Percentiles rank a stretch among this genome's conserved stretches.
phyloP scores from a whole-genome alignment of 208 protist genomes.

The Novymonas esmeraldas region DNA sequence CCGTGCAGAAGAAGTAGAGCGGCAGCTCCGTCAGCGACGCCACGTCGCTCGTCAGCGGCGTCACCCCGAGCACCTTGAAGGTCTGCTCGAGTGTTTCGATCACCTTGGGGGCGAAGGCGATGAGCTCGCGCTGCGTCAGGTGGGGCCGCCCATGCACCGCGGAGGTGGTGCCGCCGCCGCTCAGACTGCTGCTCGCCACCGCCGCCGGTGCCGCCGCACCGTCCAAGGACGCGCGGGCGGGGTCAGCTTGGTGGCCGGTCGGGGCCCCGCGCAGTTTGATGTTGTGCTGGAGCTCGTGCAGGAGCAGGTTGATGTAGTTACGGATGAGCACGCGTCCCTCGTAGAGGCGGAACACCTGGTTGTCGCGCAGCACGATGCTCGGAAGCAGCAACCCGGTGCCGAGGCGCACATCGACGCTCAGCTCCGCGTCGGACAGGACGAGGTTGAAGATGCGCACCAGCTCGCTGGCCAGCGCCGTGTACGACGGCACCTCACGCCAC shows the following conservation, averaged over 20 bases:
- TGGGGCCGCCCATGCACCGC: slow-evolving; percentile 16
- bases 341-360: slow-evolving; percentile 49
- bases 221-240: too few relatives aligned
- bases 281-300: slow-evolving; percentile 30
- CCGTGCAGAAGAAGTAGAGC: slow-evolving; percentile 45
- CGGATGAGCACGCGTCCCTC: slow-evolving; percentile 64
- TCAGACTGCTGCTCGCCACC: background rate
- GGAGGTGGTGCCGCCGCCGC: background rate
- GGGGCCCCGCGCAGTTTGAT: background rate
- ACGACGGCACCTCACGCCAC: slow-evolving; percentile 62
- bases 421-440: slow-evolving; percentile 30
- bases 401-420: slow-evolving; percentile 47
- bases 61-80: slow-evolving; percentile 51
- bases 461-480: slow-evolving; percentile 49
- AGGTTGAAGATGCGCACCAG: slow-evolving; percentile 44
- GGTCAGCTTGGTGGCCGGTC: background rate
- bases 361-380: slow-evolving; percentile 49
- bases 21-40: slow-evolving; percentile 67
- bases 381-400: slow-evolving; percentile 45
- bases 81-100: slow-evolving; percentile 53
- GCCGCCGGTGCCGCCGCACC: too few relatives aligned
- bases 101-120: slow-evolving; percentile 36
- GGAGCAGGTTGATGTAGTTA: slow-evolving; percentile 44
- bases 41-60: slow-evolving; percentile 63
- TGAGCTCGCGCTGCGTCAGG: slow-evolving; percentile 38